These are phyloP conservation scores for Lasiodiplodia sp. DNA, from an alignment of 2,329 filamentous ascomycete genomes.

Conservation along the genomic window DNA sequence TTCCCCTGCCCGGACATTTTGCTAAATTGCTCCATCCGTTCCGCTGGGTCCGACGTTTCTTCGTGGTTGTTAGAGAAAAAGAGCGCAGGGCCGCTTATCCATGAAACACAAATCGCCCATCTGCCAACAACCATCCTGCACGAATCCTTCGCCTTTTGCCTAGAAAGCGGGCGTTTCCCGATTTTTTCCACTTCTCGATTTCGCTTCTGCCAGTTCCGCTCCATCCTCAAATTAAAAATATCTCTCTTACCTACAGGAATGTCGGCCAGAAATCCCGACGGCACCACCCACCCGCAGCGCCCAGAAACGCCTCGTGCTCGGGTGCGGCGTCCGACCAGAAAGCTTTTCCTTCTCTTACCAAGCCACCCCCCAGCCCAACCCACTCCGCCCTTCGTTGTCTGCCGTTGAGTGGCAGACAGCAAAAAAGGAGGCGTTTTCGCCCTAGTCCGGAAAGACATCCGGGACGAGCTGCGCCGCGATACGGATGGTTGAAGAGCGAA, in stretches of 20 bases:
- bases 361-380: neutral
- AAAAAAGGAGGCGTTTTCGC: neutral
- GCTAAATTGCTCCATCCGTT: neutral
- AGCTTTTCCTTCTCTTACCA: neutral
- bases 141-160: neutral
- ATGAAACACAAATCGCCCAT: neutral
- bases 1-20: neutral
- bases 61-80: neutral
- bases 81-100: neutral
- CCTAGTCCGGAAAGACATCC: neutral
- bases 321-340: conserved; percentile 15
- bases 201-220: neutral
- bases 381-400: neutral
- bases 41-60: neutral
- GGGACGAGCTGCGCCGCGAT: neutral
- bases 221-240: neutral
- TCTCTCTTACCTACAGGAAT: neutral
- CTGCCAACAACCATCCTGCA: neutral
- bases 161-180: no score
- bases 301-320: neutral
- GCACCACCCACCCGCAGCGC: neutral
- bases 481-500: neutral
- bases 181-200: neutral
- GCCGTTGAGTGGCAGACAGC: neutral
- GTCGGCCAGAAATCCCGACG: conserved; percentile 15